Percentiles rank a stretch among this genome's conserved stretches.
Conservation (phyloP, 2,329 filamentous ascomycete genomes). For the Fusarium pseudocircinatum region DNA sequence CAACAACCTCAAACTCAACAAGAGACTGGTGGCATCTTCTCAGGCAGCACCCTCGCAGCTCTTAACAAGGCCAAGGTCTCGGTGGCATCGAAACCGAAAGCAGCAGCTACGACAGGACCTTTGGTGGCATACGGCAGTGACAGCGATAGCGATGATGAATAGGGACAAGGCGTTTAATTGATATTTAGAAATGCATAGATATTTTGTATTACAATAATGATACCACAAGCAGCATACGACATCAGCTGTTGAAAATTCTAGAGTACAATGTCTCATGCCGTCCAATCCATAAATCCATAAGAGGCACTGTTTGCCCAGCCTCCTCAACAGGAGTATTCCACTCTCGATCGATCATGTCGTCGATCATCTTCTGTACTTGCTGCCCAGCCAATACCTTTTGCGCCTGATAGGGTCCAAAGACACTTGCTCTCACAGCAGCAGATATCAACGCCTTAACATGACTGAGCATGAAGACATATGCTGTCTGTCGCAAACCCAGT, state of each 20-base stretch:
- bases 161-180: conserved; percentile 44
- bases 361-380: conserved; percentile 66
- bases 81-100: conserved; percentile 64
- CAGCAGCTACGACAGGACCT: conserved; percentile 69
- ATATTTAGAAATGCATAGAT: conserved; percentile 38
- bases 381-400: conserved; percentile 75
- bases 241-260: conserved; percentile 83
- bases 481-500: conserved; percentile 68
- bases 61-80: conserved; percentile 69
- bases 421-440: conserved; percentile 78
- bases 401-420: conserved; percentile 83
- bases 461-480: conserved; percentile 79
- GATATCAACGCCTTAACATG: conserved; percentile 81
- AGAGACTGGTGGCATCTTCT: conserved; percentile 74
- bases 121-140: conserved; percentile 92
- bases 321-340: conserved; percentile 69
- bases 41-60: conserved; percentile 81
- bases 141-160: conserved; percentile 81
- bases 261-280: conserved; percentile 86
- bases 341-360: conserved; percentile 66
- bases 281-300: conserved; percentile 85
- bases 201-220: conserved; percentile 45
- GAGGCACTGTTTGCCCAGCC: conserved; percentile 78
- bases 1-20: conserved; percentile 51
- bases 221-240: conserved; percentile 37